Conservation (phyloP, 352 stramenopile species). For the Pythium coloratum region DNA sequence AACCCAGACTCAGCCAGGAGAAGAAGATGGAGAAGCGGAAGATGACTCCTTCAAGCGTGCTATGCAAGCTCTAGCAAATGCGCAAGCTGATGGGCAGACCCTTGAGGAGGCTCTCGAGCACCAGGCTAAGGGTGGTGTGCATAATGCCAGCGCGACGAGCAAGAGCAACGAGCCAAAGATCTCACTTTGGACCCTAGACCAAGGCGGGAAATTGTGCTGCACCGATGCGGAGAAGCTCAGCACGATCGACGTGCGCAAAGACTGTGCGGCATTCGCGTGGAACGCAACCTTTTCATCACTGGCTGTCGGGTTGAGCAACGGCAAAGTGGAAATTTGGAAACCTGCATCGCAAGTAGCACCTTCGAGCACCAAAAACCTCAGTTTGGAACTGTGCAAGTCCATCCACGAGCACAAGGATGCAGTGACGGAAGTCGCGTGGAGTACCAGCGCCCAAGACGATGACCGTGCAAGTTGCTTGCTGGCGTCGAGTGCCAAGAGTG, state of each 20-base stretch:
- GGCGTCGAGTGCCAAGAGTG: constrained; percentile 46
- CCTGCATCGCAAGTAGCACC: neutral
- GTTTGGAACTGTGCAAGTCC: constrained; percentile 7
- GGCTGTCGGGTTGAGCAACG: constrained; percentile 42
- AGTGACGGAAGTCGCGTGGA: constrained; percentile 48
- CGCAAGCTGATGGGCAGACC: constrained; percentile 43
- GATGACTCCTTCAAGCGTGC: constrained; percentile 25
- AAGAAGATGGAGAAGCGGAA: neutral
- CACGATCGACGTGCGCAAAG: constrained; percentile 1
- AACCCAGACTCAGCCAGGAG: neutral
- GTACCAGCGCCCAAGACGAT: constrained; percentile 6
- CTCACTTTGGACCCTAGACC: constrained; percentile 55
- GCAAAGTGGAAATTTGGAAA: constrained; percentile 45
- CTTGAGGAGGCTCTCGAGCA: constrained; percentile 48
- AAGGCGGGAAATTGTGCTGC: constrained; percentile 5
- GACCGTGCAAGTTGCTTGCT: constrained; percentile 24
- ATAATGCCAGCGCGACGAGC: neutral
- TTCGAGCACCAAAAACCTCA: neutral
- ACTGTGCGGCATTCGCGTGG: constrained; percentile 28
- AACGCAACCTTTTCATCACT: constrained; percentile 13
- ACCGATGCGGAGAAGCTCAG: constrained; percentile 19
- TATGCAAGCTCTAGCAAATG: constrained; percentile 51
- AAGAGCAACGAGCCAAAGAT: constrained; percentile 18
- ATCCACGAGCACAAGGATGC: constrained; percentile 61
- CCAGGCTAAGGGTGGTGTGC: constrained; percentile 23